phyloP scores from a whole-genome alignment of 257 asterid genomes.

The Salvia hispanica region DNA sequence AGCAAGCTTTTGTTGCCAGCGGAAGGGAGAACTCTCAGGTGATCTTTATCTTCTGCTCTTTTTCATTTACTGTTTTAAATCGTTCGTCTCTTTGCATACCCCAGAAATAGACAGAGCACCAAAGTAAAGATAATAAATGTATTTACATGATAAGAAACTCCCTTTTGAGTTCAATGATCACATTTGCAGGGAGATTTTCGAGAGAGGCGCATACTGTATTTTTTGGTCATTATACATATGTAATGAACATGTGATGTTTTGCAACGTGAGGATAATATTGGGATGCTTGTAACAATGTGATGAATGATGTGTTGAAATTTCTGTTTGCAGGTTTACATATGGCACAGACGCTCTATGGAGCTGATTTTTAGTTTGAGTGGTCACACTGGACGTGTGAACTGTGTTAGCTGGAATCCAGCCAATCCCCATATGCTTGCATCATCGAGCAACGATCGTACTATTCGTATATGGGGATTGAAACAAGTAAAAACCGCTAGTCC shows the following conservation, averaged over 20 bases:
- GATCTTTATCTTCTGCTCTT: not conserved
- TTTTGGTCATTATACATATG: too few relatives aligned
- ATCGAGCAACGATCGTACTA: conserved; percentile 62
- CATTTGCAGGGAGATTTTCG: too few relatives aligned
- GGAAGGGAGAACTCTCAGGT: conserved; percentile 47
- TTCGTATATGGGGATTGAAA: conserved; percentile 82
- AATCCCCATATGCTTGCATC: too few relatives aligned
- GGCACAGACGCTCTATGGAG: conserved; percentile 73
- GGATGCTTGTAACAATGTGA: too few relatives aligned
- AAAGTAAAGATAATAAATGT: too few relatives aligned
- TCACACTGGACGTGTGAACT: conserved; percentile 77
- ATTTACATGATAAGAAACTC: too few relatives aligned
- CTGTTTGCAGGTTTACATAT: conserved; percentile 66
- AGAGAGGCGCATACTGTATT: too few relatives aligned
- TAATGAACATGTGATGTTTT: too few relatives aligned
- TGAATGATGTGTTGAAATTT: not conserved
- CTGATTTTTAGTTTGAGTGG: conserved; percentile 58
- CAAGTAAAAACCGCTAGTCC: conserved; percentile 42
- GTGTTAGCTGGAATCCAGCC: conserved; percentile 87
- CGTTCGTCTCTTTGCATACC: too few relatives aligned
- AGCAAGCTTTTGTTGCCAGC: conserved; percentile 83
- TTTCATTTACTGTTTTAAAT: conserved; percentile 11
- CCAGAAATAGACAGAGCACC: too few relatives aligned
- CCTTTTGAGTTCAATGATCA: too few relatives aligned
- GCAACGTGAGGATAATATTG: too few relatives aligned